These are phyloP conservation scores for Ambrosia hybrid DNA, from an alignment of 140 eudicot species.

Conservation along the genomic window DNA sequence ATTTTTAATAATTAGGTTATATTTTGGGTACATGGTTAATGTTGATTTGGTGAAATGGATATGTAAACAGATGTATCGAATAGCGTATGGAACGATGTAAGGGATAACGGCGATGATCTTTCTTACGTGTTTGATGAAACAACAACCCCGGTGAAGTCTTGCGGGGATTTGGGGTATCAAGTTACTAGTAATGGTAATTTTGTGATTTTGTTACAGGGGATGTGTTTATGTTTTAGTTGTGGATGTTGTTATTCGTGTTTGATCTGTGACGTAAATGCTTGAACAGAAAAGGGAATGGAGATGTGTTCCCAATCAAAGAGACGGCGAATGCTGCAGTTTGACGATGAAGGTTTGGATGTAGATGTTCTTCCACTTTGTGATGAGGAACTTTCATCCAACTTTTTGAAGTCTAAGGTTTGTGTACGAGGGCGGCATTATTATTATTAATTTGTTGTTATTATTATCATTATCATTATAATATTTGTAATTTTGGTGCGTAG, in stretches of 20 bases:
- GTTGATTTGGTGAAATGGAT: conserved; percentile 12
- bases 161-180: conserved; percentile 74
- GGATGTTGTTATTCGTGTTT: conserved; percentile 2
- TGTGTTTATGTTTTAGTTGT: not conserved
- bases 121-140: conserved; percentile 60
- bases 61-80: conserved; percentile 46
- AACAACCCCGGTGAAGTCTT: conserved; percentile 81
- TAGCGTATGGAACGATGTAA: conserved; percentile 51
- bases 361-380: conserved; percentile 50
- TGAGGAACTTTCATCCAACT: conserved; percentile 52
- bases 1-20: not conserved
- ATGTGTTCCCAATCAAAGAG: conserved; percentile 69
- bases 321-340: conserved; percentile 82
- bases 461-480: no score
- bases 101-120: conserved; percentile 46
- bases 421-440: not conserved
- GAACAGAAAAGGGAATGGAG: conserved; percentile 62
- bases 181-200: conserved; percentile 43
- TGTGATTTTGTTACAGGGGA: not conserved
- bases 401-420: conserved; percentile 75
- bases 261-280: conserved; percentile 13
- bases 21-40: not conserved
- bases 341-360: conserved; percentile 43
- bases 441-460: not conserved
- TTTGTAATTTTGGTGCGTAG: not conserved